Conservation (phyloP, 2,329 filamentous ascomycete species). For the Chaetomium globosum region DNA sequence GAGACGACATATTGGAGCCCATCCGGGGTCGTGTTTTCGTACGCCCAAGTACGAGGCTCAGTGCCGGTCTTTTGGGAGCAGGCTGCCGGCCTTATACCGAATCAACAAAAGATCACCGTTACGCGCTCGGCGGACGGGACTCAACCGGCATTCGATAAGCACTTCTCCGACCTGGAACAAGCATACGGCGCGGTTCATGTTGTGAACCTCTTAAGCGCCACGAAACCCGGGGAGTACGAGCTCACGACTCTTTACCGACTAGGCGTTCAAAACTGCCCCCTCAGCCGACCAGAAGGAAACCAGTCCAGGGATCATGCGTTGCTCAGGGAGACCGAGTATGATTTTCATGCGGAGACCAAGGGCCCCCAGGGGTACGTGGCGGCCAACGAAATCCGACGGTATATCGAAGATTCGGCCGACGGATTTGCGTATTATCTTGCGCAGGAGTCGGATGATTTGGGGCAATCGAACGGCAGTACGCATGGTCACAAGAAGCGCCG, state of each 20-base stretch:
- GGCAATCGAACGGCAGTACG: constrained; percentile 46
- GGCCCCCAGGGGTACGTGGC: constrained; percentile 86
- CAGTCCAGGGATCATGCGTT: constrained; percentile 70
- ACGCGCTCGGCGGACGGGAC: constrained; percentile 88
- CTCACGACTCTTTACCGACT: constrained; percentile 77
- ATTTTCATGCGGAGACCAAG: constrained; percentile 93
- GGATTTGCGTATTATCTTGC: constrained; percentile 91
- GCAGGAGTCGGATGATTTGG: constrained; percentile 65
- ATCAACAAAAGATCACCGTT: constrained; percentile 91
- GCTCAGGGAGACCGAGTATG: constrained; percentile 81
- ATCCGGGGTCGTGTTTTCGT: constrained; percentile 80
- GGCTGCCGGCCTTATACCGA: constrained; percentile 79
- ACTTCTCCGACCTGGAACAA: constrained; percentile 84
- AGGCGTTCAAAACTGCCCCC: constrained; percentile 72
- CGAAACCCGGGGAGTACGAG: constrained; percentile 83
- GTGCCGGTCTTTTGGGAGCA: constrained; percentile 99
- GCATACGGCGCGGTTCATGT: constrained; percentile 90
- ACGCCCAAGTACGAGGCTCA: constrained; percentile 87
- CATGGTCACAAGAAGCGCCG: constrained; percentile 42
- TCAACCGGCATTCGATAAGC: constrained; percentile 92
- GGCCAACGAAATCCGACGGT: constrained; percentile 77
- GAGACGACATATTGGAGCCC: constrained; percentile 91
- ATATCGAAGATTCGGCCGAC: constrained; percentile 77
- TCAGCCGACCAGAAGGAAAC: constrained; percentile 63
- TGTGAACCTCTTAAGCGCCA: constrained; percentile 88